These are phyloP conservation scores for Fusarium azukiicola DNA, from an alignment of 2,329 filamentous ascomycete species.

Conservation along the genomic window DNA sequence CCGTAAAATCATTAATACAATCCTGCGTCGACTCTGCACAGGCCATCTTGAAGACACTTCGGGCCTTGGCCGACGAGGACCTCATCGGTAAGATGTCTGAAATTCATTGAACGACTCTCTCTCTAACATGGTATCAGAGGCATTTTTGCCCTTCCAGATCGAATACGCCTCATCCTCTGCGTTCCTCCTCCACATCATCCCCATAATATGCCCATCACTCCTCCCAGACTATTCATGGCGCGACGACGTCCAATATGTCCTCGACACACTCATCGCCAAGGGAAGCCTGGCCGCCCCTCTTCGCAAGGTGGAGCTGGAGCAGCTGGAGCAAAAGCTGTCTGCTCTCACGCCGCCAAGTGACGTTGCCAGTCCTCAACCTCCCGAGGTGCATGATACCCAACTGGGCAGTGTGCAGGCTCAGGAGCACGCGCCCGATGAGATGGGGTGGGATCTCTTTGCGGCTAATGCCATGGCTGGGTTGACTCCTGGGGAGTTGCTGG, in stretches of 20 bases:
- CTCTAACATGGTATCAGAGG: slow-evolving; percentile 36
- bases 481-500: slow-evolving; percentile 56
- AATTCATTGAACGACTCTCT: fast-evolving
- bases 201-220: slow-evolving; percentile 58
- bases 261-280: slow-evolving; percentile 63
- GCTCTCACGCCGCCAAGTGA: slow-evolving; percentile 57
- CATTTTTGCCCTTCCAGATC: slow-evolving; percentile 65
- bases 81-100: slow-evolving; percentile 46
- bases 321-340: slow-evolving; percentile 61
- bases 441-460: slow-evolving; percentile 58
- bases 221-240: slow-evolving; percentile 61
- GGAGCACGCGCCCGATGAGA: slow-evolving; percentile 36
- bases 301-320: slow-evolving; percentile 61
- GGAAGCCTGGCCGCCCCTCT: slow-evolving; percentile 63
- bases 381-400: fast-evolving
- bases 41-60: slow-evolving; percentile 52
- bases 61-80: slow-evolving; percentile 55
- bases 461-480: slow-evolving; percentile 57
- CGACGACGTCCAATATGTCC: slow-evolving; percentile 60
- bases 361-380: slow-evolving; percentile 11
- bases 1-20: slow-evolving; percentile 54
- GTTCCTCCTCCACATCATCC: slow-evolving; percentile 63
- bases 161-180: slow-evolving; percentile 67
- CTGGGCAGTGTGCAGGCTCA: neutral
- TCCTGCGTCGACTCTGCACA: slow-evolving; percentile 56